phyloP scores from a whole-genome alignment of 805 yeast species.

The Ogataea haglerorum region DNA sequence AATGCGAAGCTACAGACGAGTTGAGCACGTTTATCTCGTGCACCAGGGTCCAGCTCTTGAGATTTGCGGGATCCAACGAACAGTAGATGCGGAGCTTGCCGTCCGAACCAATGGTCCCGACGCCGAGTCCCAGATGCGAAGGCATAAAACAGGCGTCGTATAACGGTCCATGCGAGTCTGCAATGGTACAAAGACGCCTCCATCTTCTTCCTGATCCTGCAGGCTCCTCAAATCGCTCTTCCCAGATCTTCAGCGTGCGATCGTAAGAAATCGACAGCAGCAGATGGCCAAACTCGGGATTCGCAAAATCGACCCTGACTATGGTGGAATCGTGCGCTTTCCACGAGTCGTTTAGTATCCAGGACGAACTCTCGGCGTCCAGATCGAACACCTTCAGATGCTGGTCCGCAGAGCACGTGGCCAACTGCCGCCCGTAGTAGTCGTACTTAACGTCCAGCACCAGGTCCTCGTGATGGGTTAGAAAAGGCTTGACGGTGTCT shows the following conservation, averaged over 20 bases:
- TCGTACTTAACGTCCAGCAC: conserved; percentile 89
- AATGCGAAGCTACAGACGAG: conserved; percentile 71
- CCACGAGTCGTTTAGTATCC: conserved; percentile 89
- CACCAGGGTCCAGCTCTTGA: conserved; percentile 75
- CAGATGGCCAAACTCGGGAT: conserved; percentile 88
- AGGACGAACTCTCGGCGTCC: conserved; percentile 59
- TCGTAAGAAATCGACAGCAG: conserved; percentile 89
- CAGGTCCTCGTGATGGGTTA: conserved; percentile 90
- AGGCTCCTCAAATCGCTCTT: conserved; percentile 77
- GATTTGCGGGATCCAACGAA: conserved; percentile 84
- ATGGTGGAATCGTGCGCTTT: conserved; percentile 91
- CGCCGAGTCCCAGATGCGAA: conserved; percentile 69
- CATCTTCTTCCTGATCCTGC: conserved; percentile 81
- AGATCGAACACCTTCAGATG: conserved; percentile 86
- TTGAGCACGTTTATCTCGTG: conserved; percentile 65
- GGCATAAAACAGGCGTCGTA: conserved; percentile 92
- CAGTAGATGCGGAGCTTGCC: conserved; percentile 84
- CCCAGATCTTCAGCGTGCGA: conserved; percentile 86
- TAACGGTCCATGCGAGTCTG: conserved; percentile 85
- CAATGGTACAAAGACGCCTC: conserved; percentile 68
- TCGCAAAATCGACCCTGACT: conserved; percentile 84
- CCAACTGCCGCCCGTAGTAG: conserved; percentile 87
- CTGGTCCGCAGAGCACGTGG: conserved; percentile 94
- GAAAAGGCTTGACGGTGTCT: conserved; percentile 59
- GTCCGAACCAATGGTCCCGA: conserved; percentile 88